Evolutionary conservation across 116 monocot species (phyloP).

Genomic region (Posidonia oceanica): DNA sequence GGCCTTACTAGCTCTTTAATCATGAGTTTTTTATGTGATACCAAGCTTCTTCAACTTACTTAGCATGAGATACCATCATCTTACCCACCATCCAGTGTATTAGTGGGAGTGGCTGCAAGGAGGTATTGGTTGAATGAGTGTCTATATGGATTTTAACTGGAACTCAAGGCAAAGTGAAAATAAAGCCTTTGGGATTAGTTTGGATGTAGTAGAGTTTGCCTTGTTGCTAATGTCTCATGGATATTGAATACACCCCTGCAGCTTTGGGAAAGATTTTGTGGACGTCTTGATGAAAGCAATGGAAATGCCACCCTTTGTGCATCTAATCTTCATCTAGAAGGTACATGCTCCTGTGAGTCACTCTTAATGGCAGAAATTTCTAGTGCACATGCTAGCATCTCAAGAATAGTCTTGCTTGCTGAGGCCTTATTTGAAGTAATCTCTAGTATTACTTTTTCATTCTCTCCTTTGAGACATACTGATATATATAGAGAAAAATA

Average conservation of each 20-base stretch:
- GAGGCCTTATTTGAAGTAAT: slow-evolving; percentile 81
- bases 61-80: too few species aligned
- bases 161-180: too few species aligned
- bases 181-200: not conserved
- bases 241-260: slow-evolving; percentile 17
- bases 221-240: slow-evolving; percentile 1
- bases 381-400: slow-evolving; percentile 42
- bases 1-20: too few species aligned
- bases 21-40: too few species aligned
- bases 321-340: slow-evolving; percentile 64
- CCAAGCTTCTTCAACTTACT: too few species aligned
- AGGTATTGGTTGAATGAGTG: too few species aligned
- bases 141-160: too few species aligned
- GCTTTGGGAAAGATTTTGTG: slow-evolving; percentile 38
- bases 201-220: not conserved
- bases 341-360: slow-evolving; percentile 63
- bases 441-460: not conserved
- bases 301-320: slow-evolving; percentile 30
- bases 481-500: not conserved
- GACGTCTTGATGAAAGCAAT: slow-evolving; percentile 23
- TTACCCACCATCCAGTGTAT: too few species aligned
- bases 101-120: too few species aligned
- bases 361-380: slow-evolving; percentile 38
- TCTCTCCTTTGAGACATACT: not conserved
- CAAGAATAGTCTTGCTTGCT: slow-evolving; percentile 66